Conservation (phyloP, 2,329 filamentous ascomycete species). For the Fusarium newnesense region DNA sequence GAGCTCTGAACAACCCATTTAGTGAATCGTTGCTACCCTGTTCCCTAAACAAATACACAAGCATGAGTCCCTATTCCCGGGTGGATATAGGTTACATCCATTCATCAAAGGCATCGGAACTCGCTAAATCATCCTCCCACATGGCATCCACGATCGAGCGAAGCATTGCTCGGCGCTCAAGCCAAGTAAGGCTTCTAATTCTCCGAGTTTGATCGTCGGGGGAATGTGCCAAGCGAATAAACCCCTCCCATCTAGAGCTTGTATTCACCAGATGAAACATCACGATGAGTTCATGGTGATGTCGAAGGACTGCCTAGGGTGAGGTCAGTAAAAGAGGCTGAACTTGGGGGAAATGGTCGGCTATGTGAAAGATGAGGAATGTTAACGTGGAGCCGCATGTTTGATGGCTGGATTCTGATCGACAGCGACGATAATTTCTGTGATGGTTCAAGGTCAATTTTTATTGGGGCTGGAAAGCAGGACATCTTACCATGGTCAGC, state of each 20-base stretch:
- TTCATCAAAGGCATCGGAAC: neutral
- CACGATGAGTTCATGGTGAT: neutral
- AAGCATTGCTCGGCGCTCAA: constrained; percentile 1
- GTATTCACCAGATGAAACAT: neutral
- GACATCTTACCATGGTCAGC: neutral
- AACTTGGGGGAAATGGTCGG: neutral
- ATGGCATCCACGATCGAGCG: neutral
- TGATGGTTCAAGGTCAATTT: neutral
- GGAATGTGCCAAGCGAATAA: neutral
- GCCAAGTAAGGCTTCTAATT: neutral
- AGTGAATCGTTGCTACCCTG: neutral
- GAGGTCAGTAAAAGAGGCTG: neutral
- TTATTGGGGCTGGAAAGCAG: neutral
- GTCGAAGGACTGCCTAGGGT: too few relatives aligned
- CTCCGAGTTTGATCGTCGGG: neutral
- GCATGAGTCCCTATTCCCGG: neutral
- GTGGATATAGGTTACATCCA: constrained; percentile 7
- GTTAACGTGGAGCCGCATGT: neutral
- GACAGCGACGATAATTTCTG: neutral
- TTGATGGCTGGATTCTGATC: neutral
- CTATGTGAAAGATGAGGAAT: neutral
- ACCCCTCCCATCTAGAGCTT: rapidly evolving
- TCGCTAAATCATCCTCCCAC: constrained; percentile 1
- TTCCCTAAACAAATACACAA: neutral
- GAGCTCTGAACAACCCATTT: rapidly evolving